Evolutionary conservation across 257 asterid species (phyloP).

Genomic region (Rauvolfia tetraphylla): DNA sequence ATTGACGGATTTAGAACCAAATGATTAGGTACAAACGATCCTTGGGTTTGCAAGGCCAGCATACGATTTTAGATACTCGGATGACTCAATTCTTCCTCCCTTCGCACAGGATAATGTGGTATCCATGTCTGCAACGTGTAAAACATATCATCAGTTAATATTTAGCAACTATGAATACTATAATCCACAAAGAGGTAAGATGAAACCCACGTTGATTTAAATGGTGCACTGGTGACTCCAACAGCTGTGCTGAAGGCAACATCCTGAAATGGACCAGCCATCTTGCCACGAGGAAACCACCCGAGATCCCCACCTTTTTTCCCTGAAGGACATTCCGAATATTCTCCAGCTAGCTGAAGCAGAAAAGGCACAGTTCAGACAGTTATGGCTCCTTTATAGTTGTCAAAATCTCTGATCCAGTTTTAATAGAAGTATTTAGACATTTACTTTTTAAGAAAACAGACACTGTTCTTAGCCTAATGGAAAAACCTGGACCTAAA

Average conservation of each 20-base stretch:
- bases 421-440: neutral
- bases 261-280: slow-evolving; percentile 99
- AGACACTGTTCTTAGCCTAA: neutral
- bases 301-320: slow-evolving; percentile 98
- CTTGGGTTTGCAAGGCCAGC: slow-evolving; percentile 13
- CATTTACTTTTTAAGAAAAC: neutral
- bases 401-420: neutral
- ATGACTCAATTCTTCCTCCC: slow-evolving; percentile 88
- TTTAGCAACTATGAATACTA: neutral
- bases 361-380: neutral
- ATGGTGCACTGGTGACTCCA: slow-evolving; percentile 88
- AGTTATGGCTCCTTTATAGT: neutral
- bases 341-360: slow-evolving; percentile 78
- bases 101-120: slow-evolving; percentile 84
- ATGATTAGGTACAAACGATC: slow-evolving; percentile 6
- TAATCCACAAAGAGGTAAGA: neutral
- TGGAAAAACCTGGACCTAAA: neutral
- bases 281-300: slow-evolving; percentile 99
- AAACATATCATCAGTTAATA: neutral
- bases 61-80: slow-evolving; percentile 14
- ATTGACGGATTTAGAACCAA: slow-evolving; percentile 8
- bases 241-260: slow-evolving; percentile 89
- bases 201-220: slow-evolving; percentile 81
- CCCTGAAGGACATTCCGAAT: slow-evolving; percentile 97
- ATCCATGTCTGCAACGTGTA: slow-evolving; percentile 74